A percentile compares a stretch with the other conserved stretches of the same genome.
phyloP scores from a whole-genome alignment of 2,329 filamentous ascomycete species.

The Trichoderma breve region DNA sequence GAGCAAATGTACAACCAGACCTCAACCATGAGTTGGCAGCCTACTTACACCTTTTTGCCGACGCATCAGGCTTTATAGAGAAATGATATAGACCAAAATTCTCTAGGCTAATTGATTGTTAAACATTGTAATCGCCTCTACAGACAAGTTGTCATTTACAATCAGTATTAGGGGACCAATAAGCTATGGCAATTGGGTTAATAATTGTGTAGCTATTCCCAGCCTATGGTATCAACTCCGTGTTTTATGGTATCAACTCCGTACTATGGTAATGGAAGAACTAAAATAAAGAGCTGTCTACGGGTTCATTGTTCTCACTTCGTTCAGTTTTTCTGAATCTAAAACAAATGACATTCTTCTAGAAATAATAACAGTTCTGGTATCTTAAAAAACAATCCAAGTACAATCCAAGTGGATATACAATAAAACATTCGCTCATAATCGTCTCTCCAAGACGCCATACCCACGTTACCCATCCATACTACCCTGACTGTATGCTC shows the following conservation, averaged over 20 bases:
- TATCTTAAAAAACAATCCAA: background rate
- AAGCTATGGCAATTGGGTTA: background rate
- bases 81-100: background rate
- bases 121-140: background rate
- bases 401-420: background rate
- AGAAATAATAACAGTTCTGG: background rate
- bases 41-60: background rate
- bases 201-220: background rate
- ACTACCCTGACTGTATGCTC: background rate
- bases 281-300: background rate
- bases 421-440: background rate
- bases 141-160: no score
- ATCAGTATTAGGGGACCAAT: background rate
- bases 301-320: background rate
- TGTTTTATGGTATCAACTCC: no score
- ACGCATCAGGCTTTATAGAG: background rate
- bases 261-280: no score
- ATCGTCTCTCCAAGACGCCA: background rate
- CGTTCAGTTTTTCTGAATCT: background rate
- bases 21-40: background rate
- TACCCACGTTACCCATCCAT: background rate
- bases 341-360: background rate
- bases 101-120: fast-evolving
- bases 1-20: no score
- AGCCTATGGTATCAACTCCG: background rate